Conservation (phyloP, 371 early-diverging fungal genomes). For the Apophysomyces sp. region DNA sequence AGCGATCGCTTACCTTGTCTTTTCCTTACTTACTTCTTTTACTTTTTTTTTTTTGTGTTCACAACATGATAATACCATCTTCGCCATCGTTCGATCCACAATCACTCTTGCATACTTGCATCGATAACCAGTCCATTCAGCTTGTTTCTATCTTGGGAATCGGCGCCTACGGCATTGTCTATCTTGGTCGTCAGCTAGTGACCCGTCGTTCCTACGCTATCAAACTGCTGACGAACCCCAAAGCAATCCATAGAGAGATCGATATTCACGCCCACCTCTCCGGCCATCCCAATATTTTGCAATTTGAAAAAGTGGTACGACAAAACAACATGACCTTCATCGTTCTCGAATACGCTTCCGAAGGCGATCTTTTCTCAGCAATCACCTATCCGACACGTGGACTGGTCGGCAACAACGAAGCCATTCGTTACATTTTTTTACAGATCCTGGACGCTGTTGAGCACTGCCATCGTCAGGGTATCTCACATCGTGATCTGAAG, state of each 20-base stretch:
- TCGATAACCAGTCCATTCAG: conserved; percentile 2
- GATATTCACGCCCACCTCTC: conserved; percentile 63
- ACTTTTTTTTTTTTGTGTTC: no score
- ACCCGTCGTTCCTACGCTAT: conserved; percentile 1
- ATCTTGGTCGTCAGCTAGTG: conserved; percentile 1
- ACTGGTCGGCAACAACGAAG: conserved; percentile 56
- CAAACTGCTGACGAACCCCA: neutral
- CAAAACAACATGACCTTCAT: conserved; percentile 70
- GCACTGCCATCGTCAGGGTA: conserved; percentile 74
- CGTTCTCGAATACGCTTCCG: conserved; percentile 77
- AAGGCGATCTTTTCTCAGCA: conserved; percentile 76
- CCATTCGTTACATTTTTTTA: conserved; percentile 72
- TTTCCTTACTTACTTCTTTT: neutral
- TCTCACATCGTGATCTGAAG: conserved; percentile 90
- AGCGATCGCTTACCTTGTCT: neutral
- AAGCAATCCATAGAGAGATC: conserved; percentile 22
- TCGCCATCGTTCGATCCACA: neutral
- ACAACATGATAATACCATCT: neutral
- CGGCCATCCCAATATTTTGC: conserved; percentile 68
- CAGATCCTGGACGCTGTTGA: conserved; percentile 83
- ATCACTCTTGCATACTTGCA: neutral
- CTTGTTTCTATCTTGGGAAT: conserved; percentile 7
- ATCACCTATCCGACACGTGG: conserved; percentile 48
- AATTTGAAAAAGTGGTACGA: conserved; percentile 68
- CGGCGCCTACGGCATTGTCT: conserved; percentile 11